Evolutionary conservation across 2,329 filamentous ascomycete genomes (phyloP), one percentile per base, ranked within the genome.

Genomic region (Sporothrix euskadiensis): DNA sequence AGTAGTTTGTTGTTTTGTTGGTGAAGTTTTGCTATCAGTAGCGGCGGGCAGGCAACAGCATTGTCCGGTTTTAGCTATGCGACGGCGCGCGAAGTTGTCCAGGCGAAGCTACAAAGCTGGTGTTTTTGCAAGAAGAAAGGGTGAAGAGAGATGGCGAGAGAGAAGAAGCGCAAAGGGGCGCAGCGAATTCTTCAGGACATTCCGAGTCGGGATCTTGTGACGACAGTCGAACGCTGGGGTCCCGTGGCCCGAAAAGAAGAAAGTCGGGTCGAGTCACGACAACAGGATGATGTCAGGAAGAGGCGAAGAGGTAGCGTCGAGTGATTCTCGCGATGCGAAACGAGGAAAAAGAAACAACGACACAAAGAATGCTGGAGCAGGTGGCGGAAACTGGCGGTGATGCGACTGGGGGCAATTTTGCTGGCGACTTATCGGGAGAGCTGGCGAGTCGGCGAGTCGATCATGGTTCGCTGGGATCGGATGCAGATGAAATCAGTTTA

Each of bases 121-220:
- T n/a, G 70, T 5, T 22, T 19, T 10, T 16, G 14, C 32, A 6
- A 26, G 19, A 22, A 52, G 35, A 47, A 6, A 41, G n/a, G 1
- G 26, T 26, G 8, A 35, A 35, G 44, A 32, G 8, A 19, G 22
- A 9, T 26, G 35, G 35, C 26, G 52, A n/a, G 8, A n/a, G 8
- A 61, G 47, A 63, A 66, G 70, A 69, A 39, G 73, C 70, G 56
- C 54, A 49, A 54, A 57, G 47, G 47, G 65, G 70, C 63, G 61
- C 61, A 68, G 39, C 52, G 71, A 69, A 39, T 69, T 68, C 71
- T 74, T 72, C 57, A 74, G 73, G 73, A 74, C 73, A 74, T 74
- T 66, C 73, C 73, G 73, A 52, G 39, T 19, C 41, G 49, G 52
- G 59, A 41, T 52, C 26, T 57, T 30, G 59, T 56, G 68, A 49